Conservation (phyloP, 192 early-diverging fungal species). For the Globomyces pollinis-pini region DNA sequence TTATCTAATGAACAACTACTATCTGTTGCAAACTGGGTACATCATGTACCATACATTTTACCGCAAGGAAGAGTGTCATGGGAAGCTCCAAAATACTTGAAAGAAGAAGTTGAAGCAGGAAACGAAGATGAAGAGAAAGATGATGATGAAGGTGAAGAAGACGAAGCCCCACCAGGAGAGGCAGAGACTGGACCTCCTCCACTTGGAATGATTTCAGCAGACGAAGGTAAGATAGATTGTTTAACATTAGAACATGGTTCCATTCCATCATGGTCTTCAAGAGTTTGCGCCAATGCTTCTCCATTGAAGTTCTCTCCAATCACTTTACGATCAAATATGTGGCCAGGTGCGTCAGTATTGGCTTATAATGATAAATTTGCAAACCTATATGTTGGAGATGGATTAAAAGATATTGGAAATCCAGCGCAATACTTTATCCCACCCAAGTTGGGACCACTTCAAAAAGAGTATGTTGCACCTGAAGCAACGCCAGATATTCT, state of each 20-base stretch:
- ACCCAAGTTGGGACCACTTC: slow-evolving; percentile 31
- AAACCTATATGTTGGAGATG: slow-evolving; percentile 56
- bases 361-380: slow-evolving; percentile 59
- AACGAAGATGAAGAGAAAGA: slow-evolving; percentile 21
- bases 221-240: slow-evolving; percentile 37
- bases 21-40: slow-evolving; percentile 48
- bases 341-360: slow-evolving; percentile 48
- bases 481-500: slow-evolving; percentile 31
- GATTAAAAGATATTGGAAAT: slow-evolving; percentile 36
- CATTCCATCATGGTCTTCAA: slow-evolving; percentile 40
- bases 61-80: slow-evolving; percentile 49
- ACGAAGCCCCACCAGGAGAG: slow-evolving; percentile 23
- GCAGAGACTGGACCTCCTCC: slow-evolving; percentile 46
- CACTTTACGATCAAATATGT: slow-evolving; percentile 39
- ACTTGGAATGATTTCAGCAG: slow-evolving; percentile 30
- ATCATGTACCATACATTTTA: slow-evolving; percentile 55
- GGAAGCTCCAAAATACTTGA: slow-evolving; percentile 39
- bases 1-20: slow-evolving; percentile 39
- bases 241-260: slow-evolving; percentile 31
- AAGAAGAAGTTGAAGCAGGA: slow-evolving; percentile 23
- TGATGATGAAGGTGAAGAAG: slow-evolving; percentile 19
- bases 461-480: slow-evolving; percentile 36
- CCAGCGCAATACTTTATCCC: slow-evolving; percentile 25
- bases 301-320: slow-evolving; percentile 49
- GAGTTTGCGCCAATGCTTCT: slow-evolving; percentile 32